Base-by-base conservation (phyloP, 306 rosid species). In the Fagus crenata region DNA sequence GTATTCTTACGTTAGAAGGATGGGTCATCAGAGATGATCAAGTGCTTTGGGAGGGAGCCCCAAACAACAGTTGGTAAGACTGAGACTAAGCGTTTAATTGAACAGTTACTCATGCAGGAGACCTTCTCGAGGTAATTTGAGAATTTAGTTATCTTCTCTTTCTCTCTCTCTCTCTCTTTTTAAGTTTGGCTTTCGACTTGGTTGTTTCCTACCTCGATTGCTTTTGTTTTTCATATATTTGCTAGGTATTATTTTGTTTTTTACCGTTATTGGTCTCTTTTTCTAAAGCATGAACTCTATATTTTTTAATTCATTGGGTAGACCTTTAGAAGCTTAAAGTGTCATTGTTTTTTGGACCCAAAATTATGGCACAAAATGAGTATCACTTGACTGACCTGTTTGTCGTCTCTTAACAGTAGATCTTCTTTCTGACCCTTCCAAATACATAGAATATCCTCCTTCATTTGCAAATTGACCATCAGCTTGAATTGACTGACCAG, bases 91-190 rank as follows among this genome's bases (percentile, higher is more conserved):
- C 78, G 40, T 71, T 28, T 71, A 68, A 91, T 96, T 72, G 98
- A 89, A 78, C 87, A 83, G 84, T 88, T 91, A 70, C 80, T 96
- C 61, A 81, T 81, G 93, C 87, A 84, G 78, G 97, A 91, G 84
- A 88, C 93, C 70, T 96, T 92, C 89, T 88, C 97, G 6, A 91
- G 99, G 99, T 96, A 83, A 71, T 39, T 22, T 22, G 72, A 32
- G 49, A 81, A 60, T 80, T 65, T 56, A 3, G 15, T 58, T 39
- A 35, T 15, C 7, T 41, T 54, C 11, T 46, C 14, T 46, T 14
- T 46, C 51, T 46, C 11, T 46, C 8, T 43, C 9, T 43, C 9
- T 2, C 7, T 70, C 1, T 43, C 42, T 53, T 51, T 17, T 74
- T 69, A 35, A 13, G 37, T 81, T 71, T 69, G 56, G 68, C 58